phyloP scores from a whole-genome alignment of 805 yeast species.

The Priceomyces medius region DNA sequence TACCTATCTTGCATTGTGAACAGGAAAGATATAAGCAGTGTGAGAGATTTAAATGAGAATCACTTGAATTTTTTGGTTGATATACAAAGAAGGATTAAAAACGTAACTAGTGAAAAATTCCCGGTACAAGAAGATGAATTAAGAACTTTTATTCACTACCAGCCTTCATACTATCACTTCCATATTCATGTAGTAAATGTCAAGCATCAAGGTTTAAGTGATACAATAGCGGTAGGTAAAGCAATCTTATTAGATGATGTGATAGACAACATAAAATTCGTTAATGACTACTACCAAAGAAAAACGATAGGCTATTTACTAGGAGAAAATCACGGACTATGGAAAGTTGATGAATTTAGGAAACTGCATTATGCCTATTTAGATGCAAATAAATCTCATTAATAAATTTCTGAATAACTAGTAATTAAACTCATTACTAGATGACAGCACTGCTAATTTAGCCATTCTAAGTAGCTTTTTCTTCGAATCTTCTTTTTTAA shows the following conservation, averaged over 20 bases:
- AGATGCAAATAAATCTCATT: neutral
- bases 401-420: conserved; percentile 12
- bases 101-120: conserved; percentile 39
- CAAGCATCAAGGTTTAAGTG: conserved; percentile 64
- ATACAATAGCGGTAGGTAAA: conserved; percentile 71
- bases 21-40: conserved; percentile 63
- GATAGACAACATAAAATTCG: conserved; percentile 62
- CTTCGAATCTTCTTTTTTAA: conserved; percentile 63
- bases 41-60: conserved; percentile 65
- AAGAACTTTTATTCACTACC: conserved; percentile 85
- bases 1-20: conserved; percentile 77
- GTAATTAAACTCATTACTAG: conserved; percentile 72
- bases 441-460: conserved; percentile 59
- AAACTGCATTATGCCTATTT: conserved; percentile 11
- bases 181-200: conserved; percentile 87
- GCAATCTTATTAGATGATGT: conserved; percentile 81
- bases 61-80: conserved; percentile 60
- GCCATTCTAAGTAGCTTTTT: conserved; percentile 78
- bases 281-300: conserved; percentile 57
- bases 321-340: conserved; percentile 77
- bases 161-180: conserved; percentile 94
- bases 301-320: conserved; percentile 63
- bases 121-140: conserved; percentile 55
- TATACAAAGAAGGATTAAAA: conserved; percentile 45
- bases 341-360: conserved; percentile 42